These are phyloP conservation scores for Dactylis glomerata DNA, from an alignment of 176 grass and related monocot genomes.

Conservation along the genomic window DNA sequence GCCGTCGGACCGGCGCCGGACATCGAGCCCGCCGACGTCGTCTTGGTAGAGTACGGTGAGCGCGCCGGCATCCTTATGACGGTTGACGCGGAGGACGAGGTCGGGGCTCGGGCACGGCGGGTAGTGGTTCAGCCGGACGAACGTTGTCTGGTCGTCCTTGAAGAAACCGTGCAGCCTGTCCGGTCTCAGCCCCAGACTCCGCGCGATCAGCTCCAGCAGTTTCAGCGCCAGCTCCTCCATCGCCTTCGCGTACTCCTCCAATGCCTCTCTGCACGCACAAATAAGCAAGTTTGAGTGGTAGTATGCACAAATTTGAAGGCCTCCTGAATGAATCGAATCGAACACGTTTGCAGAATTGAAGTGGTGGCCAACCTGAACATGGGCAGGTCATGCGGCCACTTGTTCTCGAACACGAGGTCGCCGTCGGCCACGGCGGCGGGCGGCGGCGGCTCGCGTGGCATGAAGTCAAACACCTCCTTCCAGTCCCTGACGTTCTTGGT, in stretches of 20 bases:
- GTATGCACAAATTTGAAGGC: too few relatives aligned
- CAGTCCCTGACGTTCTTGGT: slow-evolving; percentile 96
- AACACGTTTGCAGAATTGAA: not conserved
- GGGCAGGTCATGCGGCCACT: slow-evolving; percentile 56
- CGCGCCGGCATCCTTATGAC: slow-evolving; percentile 77
- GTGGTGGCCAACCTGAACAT: slow-evolving; percentile 48
- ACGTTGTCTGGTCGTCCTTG: slow-evolving; percentile 46
- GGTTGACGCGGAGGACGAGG: slow-evolving; percentile 73
- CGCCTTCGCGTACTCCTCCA: slow-evolving; percentile 47
- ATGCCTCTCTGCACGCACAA: slow-evolving; percentile 30
- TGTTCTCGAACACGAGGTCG: slow-evolving; percentile 57
- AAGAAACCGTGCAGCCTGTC: slow-evolving; percentile 70
- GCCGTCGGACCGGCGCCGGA: slow-evolving; percentile 59
- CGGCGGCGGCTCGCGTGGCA: slow-evolving; percentile 21
- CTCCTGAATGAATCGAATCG: too few relatives aligned
- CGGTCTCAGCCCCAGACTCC: slow-evolving; percentile 45
- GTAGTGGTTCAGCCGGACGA: slow-evolving; percentile 85
- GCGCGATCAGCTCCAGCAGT: slow-evolving; percentile 72
- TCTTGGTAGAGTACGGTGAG: slow-evolving; percentile 88
- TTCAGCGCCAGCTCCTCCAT: slow-evolving; percentile 55
- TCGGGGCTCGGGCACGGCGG: slow-evolving; percentile 79
- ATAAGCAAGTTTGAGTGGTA: too few relatives aligned
- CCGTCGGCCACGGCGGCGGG: not conserved
- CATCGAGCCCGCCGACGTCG: slow-evolving; percentile 70
- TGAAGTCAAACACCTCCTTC: slow-evolving; percentile 91